Evolutionary conservation across 306 rosid species (phyloP).

Genomic region (Citrullus amarus): DNA sequence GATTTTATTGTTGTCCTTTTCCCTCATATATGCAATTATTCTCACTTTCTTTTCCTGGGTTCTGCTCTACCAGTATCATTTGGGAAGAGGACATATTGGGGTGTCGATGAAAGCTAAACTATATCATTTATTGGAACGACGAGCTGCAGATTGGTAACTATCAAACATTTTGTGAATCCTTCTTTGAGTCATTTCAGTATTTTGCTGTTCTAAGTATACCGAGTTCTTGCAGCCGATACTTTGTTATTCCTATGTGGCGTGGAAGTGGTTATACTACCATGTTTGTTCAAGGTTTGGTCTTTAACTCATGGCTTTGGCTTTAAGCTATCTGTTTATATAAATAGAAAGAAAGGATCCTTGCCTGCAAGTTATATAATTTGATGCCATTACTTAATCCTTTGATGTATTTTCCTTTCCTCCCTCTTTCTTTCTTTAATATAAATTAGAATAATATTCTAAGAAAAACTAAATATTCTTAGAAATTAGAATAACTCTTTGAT

Average conservation of each 20-base stretch:
- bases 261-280: conserved; percentile 82
- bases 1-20: neutral
- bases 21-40: neutral
- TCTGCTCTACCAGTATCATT: conserved; percentile 48
- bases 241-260: conserved; percentile 83
- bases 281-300: conserved; percentile 75
- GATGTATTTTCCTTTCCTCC: neutral
- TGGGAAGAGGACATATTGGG: conserved; percentile 91
- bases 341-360: neutral
- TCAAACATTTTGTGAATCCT: neutral
- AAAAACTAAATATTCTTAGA: neutral
- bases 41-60: conserved; percentile 3
- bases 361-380: neutral
- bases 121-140: conserved; percentile 61
- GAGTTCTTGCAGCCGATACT: conserved; percentile 53
- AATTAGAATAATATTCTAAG: neutral
- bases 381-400: neutral
- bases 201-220: conserved; percentile 11
- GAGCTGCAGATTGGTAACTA: conserved; percentile 72
- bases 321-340: neutral
- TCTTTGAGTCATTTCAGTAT: neutral
- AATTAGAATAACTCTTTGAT: neutral
- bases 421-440: neutral
- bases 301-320: conserved; percentile 20
- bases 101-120: conserved; percentile 70